Percentiles rank a stretch among this genome's conserved stretches.
Evolutionary conservation across 306 rosid species (phyloP).

Genomic region (Cercis canadensis): DNA sequence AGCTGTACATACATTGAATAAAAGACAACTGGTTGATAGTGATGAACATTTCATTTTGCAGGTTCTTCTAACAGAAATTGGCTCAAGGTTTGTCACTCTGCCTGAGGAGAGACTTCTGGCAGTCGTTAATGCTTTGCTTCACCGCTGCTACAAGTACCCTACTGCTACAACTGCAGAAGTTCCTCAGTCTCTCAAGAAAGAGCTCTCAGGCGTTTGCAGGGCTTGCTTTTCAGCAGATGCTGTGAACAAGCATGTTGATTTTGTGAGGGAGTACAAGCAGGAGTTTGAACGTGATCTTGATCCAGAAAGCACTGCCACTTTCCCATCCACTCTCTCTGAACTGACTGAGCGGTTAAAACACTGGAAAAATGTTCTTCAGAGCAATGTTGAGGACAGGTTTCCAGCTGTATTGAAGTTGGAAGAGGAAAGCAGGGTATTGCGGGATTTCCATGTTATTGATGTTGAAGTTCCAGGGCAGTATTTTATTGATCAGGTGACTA

Average conservation of each 20-base stretch:
- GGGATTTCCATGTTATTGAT: constrained; percentile 98
- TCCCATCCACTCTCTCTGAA: constrained; percentile 93
- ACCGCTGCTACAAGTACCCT: constrained; percentile 99
- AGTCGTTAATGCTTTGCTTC: constrained; percentile 96
- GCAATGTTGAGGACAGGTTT: constrained; percentile 99
- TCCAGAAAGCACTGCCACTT: constrained; percentile 93
- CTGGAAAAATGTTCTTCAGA: constrained; percentile 98
- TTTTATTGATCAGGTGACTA: constrained; percentile 87
- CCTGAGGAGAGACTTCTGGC: constrained; percentile 99
- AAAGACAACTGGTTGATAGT: constrained; percentile 22
- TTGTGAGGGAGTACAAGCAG: constrained; percentile 97
- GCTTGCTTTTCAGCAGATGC: constrained; percentile 99
- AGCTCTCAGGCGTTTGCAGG: constrained; percentile 98
- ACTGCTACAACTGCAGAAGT: constrained; percentile 99
- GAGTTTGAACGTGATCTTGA: constrained; percentile 99
- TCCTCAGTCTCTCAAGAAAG: constrained; percentile 98
- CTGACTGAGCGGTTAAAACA: constrained; percentile 90
- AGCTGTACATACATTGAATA: constrained; percentile 20
- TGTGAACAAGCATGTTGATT: constrained; percentile 95
- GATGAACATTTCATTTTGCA: constrained; percentile 47
- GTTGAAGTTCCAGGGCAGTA: constrained; percentile 99
- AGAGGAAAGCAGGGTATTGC: constrained; percentile 97
- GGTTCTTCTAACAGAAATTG: constrained; percentile 95
- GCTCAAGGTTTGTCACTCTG: constrained; percentile 95
- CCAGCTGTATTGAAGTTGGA: constrained; percentile 95